phyloP scores from a whole-genome alignment of 257 asterid genomes.

The Salvia splendens region DNA sequence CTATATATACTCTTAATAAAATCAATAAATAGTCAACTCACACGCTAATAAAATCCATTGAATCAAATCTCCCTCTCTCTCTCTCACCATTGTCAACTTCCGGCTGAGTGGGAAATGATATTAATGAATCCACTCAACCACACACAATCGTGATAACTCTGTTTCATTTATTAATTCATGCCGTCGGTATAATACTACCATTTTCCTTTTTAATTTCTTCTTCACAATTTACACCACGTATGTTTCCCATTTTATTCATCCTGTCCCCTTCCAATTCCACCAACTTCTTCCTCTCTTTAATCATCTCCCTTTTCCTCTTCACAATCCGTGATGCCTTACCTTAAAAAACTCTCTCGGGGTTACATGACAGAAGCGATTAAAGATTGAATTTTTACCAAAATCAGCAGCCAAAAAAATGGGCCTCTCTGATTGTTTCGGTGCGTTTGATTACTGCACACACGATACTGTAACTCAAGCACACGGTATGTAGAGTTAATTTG shows the following conservation, averaged over 20 bases:
- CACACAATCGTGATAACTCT: constrained; percentile 23
- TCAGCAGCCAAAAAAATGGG: constrained; percentile 40
- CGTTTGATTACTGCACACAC: constrained; percentile 45
- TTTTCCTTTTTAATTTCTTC: too few relatives aligned
- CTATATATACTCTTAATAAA: too few relatives aligned
- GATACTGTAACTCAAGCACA: constrained; percentile 30
- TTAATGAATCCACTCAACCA: constrained; percentile 12
- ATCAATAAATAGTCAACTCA: too few relatives aligned
- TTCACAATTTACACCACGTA: background rate
- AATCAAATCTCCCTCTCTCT: background rate
- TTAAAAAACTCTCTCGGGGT: constrained; percentile 19
- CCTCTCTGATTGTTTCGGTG: constrained; percentile 57
- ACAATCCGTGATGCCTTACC: constrained; percentile 10
- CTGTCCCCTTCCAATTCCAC: background rate
- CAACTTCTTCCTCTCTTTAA: background rate
- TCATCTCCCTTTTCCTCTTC: background rate
- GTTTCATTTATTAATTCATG: background rate
- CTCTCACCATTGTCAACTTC: constrained; percentile 10
- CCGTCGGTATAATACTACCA: background rate
- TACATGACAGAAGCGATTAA: constrained; percentile 23
- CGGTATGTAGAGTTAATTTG: constrained; percentile 39
- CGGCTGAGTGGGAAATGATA: background rate
- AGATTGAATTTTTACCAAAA: constrained; percentile 30
- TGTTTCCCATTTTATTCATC: background rate
- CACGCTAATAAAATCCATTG: too few relatives aligned